Conservation (phyloP, 148 eudicot species). For the Amaranthus hypochondriacus region DNA sequence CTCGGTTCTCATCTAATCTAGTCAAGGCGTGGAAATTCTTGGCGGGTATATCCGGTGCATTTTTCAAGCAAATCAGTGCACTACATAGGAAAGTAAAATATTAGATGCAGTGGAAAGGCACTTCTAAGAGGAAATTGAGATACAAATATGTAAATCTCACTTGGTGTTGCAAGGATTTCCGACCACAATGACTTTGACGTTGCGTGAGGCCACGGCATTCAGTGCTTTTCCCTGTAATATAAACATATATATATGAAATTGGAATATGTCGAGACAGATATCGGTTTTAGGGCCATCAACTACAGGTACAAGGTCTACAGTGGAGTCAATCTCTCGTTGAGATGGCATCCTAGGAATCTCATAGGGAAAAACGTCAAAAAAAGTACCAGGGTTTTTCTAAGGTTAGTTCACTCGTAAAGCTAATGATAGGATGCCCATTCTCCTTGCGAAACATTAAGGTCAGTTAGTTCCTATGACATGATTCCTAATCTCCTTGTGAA, state of each 20-base stretch:
- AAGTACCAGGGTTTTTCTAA: too few species aligned
- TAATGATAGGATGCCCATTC: too few species aligned
- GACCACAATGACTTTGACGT: conserved; percentile 86
- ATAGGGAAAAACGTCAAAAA: too few species aligned
- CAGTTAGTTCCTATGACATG: too few species aligned
- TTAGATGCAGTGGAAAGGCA: neutral
- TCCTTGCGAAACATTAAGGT: too few species aligned
- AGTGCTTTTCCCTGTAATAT: conserved; percentile 84
- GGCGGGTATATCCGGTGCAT: conserved; percentile 95
- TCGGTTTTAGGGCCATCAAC: too few species aligned
- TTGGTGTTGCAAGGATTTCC: conserved; percentile 99
- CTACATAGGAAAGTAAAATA: conserved; percentile 34
- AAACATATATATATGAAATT: neutral
- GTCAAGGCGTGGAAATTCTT: conserved; percentile 96
- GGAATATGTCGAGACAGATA: too few species aligned
- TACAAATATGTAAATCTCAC: conserved; percentile 33
- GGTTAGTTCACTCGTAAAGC: too few species aligned
- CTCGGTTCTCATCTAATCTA: conserved; percentile 95
- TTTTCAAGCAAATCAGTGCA: conserved; percentile 95
- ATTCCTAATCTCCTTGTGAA: too few species aligned
- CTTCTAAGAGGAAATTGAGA: neutral
- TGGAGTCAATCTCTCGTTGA: too few species aligned
- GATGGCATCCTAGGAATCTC: too few species aligned
- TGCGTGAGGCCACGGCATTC: conserved; percentile 86
- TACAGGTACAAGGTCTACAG: too few species aligned